Conservation (phyloP, 192 early-diverging fungal species). For the Podila verticillata region DNA sequence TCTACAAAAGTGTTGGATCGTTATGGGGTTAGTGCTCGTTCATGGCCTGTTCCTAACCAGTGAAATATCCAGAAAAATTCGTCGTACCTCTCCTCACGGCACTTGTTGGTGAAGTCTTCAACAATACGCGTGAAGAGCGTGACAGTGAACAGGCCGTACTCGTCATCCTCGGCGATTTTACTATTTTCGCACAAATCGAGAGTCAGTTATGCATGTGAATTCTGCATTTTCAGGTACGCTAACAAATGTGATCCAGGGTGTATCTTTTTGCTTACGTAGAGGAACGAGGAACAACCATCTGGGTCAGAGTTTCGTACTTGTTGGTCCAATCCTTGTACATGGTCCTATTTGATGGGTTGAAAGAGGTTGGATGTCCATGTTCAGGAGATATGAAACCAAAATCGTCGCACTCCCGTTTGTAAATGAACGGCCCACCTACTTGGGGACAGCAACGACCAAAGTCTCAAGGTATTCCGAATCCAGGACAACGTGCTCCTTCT, state of each 20-base stretch:
- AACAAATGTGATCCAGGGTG: too few species aligned
- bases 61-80: too few species aligned
- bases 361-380: too few species aligned
- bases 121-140: constrained; percentile 89
- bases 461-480: constrained; percentile 97
- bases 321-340: constrained; percentile 85
- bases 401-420: too few species aligned
- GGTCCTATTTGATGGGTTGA: constrained; percentile 49
- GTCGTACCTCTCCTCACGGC: constrained; percentile 81
- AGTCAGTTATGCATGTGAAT: too few species aligned
- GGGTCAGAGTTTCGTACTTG: constrained; percentile 89
- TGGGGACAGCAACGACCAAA: constrained; percentile 94
- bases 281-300: constrained; percentile 97
- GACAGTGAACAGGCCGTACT: constrained; percentile 91
- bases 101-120: constrained; percentile 93
- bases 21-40: not conserved
- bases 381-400: too few species aligned
- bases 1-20: constrained; percentile 41
- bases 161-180: constrained; percentile 94
- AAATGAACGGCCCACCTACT: constrained; percentile 54
- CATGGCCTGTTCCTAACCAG: too few species aligned
- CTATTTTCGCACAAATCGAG: constrained; percentile 36
- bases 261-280: constrained; percentile 73
- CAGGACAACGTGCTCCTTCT: constrained; percentile 89
- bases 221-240: too few species aligned